phyloP scores from a whole-genome alignment of 306 rosid genomes.

The apple (Malus domestica) region ASM211411v1 NC_041795.1:9730001-9730500 shows the following conservation, averaged over 20 bases:
- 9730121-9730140: constrained; percentile 89
- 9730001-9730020: neutral
- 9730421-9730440: no score
- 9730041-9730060: constrained; percentile 18
- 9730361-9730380: no score
- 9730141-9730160: constrained; percentile 91
- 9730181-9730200: constrained; percentile 19
- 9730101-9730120: constrained; percentile 98
- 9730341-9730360: no score
- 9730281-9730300: no score
- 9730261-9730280: neutral
- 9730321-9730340: no score
- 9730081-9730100: constrained; percentile 77
- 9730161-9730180: constrained; percentile 72
- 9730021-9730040: neutral
- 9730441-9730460: no score
- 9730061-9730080: constrained; percentile 66
- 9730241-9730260: neutral
- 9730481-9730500: no score
- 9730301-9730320: no score
- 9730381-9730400: no score
- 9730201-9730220: neutral
- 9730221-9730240: neutral
- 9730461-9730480: no score
- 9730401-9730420: no score